Base-by-base conservation (phyloP, 768 basidiomycete genomes). In the Suillus bovinus region DNA sequence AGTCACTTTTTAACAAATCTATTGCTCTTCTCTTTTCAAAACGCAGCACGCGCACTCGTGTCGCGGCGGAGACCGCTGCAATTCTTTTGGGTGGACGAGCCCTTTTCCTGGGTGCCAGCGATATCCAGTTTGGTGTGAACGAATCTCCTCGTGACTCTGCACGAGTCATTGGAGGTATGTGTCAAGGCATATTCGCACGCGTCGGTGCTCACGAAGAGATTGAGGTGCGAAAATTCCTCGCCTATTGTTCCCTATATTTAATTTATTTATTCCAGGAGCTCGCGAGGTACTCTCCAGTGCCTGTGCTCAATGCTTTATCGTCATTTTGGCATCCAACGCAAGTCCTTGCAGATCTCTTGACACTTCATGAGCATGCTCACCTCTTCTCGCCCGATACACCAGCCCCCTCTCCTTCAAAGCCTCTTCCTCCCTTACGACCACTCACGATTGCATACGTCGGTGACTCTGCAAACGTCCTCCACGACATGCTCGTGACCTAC, bases 261-360 rank as follows among this genome's bases (percentile, higher is more conserved):
- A 27, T 47, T 17, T 58, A 57, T 34, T 33, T 31, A 29, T 14
- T n/a, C 31, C 70, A 97, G 96, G 93, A 93, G 80, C 81, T 99
- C 27, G 95, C 93, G 11, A 82, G 89, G 74, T 81, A 96, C 78
- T 96, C 95, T 0, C 87, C 90, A 2, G 94, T 97, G 3, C 97
- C 97, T 3, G 94, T 99, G 20, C 82, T 98, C 72, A 99, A 99
- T 73, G 97, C 97, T 6, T 87, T 99, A 22, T 97, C 94, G 2
- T 91, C 90, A 20, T 84, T 95, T 49, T 99, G 94, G 90, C 97
- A 99, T 72, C 97, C 97, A 3, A 96, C 95, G 0, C 97, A 99
- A 71, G 86, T 90, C 63, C 87, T 99, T 33, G 97, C 97, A 2
- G 95, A 98, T 79, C 74, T 99, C 5, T 80, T 99, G 64, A 96